Evolutionary conservation across 768 basidiomycete genomes (phyloP), one percentile per base, ranked within the genome.

Genomic region (Tylopilus balloui): DNA sequence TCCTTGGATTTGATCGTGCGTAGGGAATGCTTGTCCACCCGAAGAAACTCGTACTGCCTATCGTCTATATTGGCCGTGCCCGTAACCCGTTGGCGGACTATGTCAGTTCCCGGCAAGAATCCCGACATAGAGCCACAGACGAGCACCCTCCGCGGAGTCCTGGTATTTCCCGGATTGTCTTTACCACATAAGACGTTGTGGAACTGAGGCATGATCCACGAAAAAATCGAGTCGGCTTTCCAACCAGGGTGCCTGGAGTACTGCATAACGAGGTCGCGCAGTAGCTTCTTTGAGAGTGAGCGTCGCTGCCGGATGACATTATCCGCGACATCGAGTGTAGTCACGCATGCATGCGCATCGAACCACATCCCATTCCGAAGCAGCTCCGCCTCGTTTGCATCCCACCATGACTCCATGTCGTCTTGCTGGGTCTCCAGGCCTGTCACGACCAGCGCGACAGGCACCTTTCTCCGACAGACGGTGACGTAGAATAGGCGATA

Each of bases 321-420:
- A 11, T 50, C 36, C 3, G 31, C 8, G n/a, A 14, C 3, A 3
- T 64, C 23, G 19, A 51, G 10, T 15, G 54, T 46, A n/a, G 54
- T 45, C 10, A 56, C 28, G 24, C 54, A 55, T 3, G 53, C 47
- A 17, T 55, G 47, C 1, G 24, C 69, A 10, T 61, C 42, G 6
- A 71, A 70, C 19, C 37, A 14, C 55, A 73, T 73, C 3, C 57
- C 56, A 12, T 55, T 43, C 1, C 19, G 24, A 17, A 42, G 55
- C 37, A 74, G 68, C 0, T n/a, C 24, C 11, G 25, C 20, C 29
- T 65, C 46, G 39, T 73, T 72, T 14, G 21, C 17, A 10, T 10
- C 12, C 65, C 64, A 65, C 64, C 66, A 65, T 4, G 34, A 41
- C 32, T 65, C 63, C 63, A 66, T 65, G 11, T 10, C 23, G 3